Evolutionary conservation across 345 rosid genomes (phyloP).

Genomic region (Tarenaya hassleriana): DNA sequence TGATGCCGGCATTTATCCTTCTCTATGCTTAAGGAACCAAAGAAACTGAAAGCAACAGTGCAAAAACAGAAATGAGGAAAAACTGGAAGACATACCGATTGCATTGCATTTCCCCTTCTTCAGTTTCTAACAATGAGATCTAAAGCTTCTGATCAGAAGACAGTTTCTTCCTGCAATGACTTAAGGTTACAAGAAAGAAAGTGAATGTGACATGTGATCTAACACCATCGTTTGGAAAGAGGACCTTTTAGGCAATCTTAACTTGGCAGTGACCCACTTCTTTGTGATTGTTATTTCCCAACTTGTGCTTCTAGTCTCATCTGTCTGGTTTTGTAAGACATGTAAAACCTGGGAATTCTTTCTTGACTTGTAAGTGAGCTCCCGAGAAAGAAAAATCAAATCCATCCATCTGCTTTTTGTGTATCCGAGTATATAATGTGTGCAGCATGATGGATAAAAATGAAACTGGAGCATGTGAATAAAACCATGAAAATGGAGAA

Average conservation of each 20-base stretch:
- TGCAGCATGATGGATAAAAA: conserved; percentile 5
- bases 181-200: conserved; percentile 18
- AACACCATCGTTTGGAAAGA: conserved; percentile 17
- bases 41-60: too few species aligned
- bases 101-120: background rate
- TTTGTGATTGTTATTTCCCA: conserved; percentile 15
- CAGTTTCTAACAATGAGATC: background rate
- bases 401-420: conserved; percentile 1
- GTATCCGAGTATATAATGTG: conserved; percentile 13
- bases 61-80: background rate
- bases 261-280: conserved; percentile 25
- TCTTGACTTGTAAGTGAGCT: conserved; percentile 33
- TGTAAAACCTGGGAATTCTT: conserved; percentile 9
- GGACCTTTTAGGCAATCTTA: conserved; percentile 19
- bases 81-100: background rate
- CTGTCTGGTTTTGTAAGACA: conserved; percentile 16
- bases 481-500: conserved; percentile 20
- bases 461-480: conserved; percentile 18
- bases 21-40: too few species aligned
- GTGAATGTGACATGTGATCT: conserved; percentile 22
- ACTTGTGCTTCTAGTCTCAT: conserved; percentile 11
- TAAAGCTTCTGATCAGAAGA: background rate
- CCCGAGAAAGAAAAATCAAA: conserved; percentile 6
- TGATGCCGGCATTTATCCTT: too few species aligned
- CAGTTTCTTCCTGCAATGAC: conserved; percentile 8